Base-by-base conservation (phyloP, 2,329 filamentous ascomycete species). In the Alternaria triticimaculans region DNA sequence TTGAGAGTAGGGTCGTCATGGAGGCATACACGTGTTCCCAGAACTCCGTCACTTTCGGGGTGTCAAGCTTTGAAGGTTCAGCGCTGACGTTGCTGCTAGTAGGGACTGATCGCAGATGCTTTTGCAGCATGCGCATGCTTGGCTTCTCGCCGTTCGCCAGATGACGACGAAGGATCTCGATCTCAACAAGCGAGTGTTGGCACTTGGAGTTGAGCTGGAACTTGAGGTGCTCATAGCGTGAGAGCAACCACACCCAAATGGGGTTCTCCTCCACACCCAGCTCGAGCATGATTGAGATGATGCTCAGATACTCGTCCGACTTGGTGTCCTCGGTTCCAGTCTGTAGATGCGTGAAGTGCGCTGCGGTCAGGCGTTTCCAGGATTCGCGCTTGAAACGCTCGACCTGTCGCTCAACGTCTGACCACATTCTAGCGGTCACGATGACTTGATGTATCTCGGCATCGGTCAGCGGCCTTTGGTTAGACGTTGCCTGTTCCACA, bases 221-320 rank as follows among this genome's bases (percentile, higher is more conserved):
- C 80, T 96, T 97, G 60, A 99, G 85, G 74, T 94, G 90, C 68
- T 97, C 93, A 76, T 94, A 96, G 49, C 93, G 90, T 74, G 93
- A 97, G 59, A 95, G 84, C 25, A 99, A 88, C 94, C 96, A 99
- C 11, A 96, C 87, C 92, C 93, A 97, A 66, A 99, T 97, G 2
- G 96, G 96, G 72, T 97, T 99, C 63, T 98, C 94, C 10, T 97
- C 92, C 3, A 97, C 94, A 7, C 96, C 96, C 20, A 99, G 84
- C 79, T 99, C 95, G n/a, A 99, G 83, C 57, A 99, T 85, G 37
- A 97, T 85, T 21, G 89, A 87, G 58, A 99, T 98, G 51, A 97
- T 85, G 76, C 97, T 93, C 88, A 97, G 93, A 74, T 97, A 92
- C 77, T 97, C 93, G 75, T 95, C 93, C 6, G 87, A 84, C 43